Evolutionary conservation across 306 rosid genomes (phyloP).

Genomic region (Prunus persica): DNA sequence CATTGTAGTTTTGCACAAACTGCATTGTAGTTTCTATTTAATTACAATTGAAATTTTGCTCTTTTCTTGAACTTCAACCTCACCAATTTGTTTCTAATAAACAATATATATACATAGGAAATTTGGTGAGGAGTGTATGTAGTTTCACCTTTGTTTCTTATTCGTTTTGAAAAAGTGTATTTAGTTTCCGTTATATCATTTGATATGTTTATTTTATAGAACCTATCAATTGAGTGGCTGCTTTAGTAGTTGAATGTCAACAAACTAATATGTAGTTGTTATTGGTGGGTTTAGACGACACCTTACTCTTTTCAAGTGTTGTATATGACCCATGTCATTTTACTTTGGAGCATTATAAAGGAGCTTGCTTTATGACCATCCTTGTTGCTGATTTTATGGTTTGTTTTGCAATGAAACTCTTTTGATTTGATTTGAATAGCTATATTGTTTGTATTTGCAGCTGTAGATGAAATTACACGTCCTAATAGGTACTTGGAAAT

Average conservation of each 20-base stretch:
- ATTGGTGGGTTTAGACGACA: slow-evolving; percentile 32
- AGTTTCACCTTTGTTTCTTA: slow-evolving; percentile 39
- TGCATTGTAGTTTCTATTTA: too few species aligned
- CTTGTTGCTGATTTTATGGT: slow-evolving; percentile 1
- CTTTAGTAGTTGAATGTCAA: slow-evolving; percentile 25
- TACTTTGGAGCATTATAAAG: too few species aligned
- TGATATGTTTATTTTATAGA: slow-evolving; percentile 44
- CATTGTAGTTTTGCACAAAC: too few species aligned
- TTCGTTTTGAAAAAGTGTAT: slow-evolving; percentile 35
- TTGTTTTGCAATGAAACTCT: background rate
- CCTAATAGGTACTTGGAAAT: slow-evolving; percentile 73
- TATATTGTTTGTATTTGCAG: slow-evolving; percentile 36
- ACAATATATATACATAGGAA: too few species aligned
- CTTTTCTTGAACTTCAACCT: too few species aligned
- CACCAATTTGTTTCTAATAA: too few species aligned
- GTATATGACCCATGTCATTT: background rate
- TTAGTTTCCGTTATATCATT: slow-evolving; percentile 39
- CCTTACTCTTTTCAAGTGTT: slow-evolving; percentile 21
- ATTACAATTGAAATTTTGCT: too few species aligned
- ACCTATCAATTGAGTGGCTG: slow-evolving; percentile 43
- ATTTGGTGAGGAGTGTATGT: too few species aligned
- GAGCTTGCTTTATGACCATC: slow-evolving; percentile 14
- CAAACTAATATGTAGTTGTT: slow-evolving; percentile 35
- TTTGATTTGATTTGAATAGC: slow-evolving; percentile 16
- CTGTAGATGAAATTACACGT: slow-evolving; percentile 48